Percentiles rank a stretch among this genome's conserved stretches.
phyloP scores from a whole-genome alignment of 345 rosid species.

The Gossypium mustelinum region DNA sequence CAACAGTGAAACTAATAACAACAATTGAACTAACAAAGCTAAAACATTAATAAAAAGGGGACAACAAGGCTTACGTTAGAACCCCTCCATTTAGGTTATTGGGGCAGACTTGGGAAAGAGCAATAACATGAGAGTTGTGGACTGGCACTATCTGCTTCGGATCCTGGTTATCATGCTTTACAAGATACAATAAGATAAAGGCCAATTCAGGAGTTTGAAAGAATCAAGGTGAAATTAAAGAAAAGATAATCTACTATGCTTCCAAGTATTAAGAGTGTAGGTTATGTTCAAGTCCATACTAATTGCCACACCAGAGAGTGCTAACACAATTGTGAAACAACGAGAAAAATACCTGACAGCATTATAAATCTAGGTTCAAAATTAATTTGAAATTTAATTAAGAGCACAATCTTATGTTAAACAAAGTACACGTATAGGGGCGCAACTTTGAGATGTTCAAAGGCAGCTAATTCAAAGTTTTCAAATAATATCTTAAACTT shows the following conservation, averaged over 20 bases:
- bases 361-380: slow-evolving; percentile 11
- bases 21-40: slow-evolving; percentile 1
- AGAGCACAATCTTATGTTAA: slow-evolving; percentile 6
- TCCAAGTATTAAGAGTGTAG: slow-evolving; percentile 15
- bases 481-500: background rate
- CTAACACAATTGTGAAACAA: background rate
- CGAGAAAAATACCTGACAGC: background rate
- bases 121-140: slow-evolving; percentile 73
- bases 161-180: slow-evolving; percentile 77
- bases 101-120: slow-evolving; percentile 84
- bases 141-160: slow-evolving; percentile 56
- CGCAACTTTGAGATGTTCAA: background rate
- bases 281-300: background rate
- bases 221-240: slow-evolving; percentile 1
- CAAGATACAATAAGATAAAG: background rate
- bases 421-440: background rate
- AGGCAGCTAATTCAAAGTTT: slow-evolving; percentile 8
- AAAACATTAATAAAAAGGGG: slow-evolving; percentile 8
- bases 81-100: slow-evolving; percentile 69
- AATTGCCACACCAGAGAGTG: background rate
- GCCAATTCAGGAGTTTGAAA: slow-evolving; percentile 7
- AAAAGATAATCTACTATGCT: slow-evolving; percentile 12
- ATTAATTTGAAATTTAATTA: slow-evolving; percentile 1
- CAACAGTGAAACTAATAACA: background rate
- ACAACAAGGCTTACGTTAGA: slow-evolving; percentile 60